Conservation (phyloP, 345 rosid species). For the Pelargonium nanum region DNA sequence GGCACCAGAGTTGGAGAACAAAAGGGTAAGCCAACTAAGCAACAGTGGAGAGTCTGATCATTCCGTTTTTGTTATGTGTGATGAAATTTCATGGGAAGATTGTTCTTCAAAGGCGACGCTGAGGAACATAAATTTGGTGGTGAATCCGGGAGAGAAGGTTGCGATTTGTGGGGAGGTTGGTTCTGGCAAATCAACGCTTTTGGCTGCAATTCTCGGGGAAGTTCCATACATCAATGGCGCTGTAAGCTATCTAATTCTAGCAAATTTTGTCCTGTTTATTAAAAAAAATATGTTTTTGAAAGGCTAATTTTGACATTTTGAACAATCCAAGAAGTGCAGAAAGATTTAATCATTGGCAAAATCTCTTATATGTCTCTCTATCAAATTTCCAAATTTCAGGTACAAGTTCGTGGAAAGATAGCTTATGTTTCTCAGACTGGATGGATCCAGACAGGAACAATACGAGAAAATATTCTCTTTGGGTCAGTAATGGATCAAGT, state of each 20-base stretch:
- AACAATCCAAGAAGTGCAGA: no score
- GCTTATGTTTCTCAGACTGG: conserved; percentile 54
- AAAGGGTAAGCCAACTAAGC: conserved; percentile 11
- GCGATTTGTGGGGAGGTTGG: conserved; percentile 61
- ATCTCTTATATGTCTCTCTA: background rate
- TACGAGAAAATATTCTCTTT: conserved; percentile 42
- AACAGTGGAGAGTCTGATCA: conserved; percentile 5
- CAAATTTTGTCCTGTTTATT: no score
- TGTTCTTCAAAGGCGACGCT: conserved; percentile 22
- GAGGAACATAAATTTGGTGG: conserved; percentile 25
- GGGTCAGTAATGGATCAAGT: conserved; percentile 29
- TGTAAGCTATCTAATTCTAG: conserved; percentile 16
- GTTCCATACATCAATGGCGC: conserved; percentile 35
- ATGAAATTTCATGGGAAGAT: conserved; percentile 41
- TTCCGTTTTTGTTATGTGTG: conserved; percentile 20
- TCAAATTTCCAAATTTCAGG: conserved; percentile 15
- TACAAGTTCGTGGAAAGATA: conserved; percentile 25
- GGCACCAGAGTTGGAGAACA: conserved; percentile 29
- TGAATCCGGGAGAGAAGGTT: conserved; percentile 29
- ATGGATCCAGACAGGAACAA: conserved; percentile 46
- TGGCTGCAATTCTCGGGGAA: conserved; percentile 49
- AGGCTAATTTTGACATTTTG: no score
- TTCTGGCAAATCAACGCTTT: conserved; percentile 53
- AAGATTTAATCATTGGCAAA: no score
- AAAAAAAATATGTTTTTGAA: no score